Evolutionary conservation across 1,284 basidiomycete genomes (phyloP), one percentile per base, ranked within the genome.

Genomic region (Tylopilus sp.): DNA sequence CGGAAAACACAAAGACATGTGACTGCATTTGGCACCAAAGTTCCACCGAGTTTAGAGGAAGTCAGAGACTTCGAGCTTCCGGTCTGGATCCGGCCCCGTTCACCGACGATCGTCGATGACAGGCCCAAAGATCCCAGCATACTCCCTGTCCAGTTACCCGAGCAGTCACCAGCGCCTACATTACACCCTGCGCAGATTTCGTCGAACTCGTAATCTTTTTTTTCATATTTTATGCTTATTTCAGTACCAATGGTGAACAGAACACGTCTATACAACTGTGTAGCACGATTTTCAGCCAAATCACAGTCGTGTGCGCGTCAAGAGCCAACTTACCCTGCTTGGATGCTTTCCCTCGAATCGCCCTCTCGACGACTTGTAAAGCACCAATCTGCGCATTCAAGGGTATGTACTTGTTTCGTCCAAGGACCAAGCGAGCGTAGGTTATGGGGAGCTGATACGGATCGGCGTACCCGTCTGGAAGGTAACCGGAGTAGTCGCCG

Each of bases 21-120:
- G 41, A 76, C 72, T 28, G 81, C 83, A 17, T 86, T 86, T 61
- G 84, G 85, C 1, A 71, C 73, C 41, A 77, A 76, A 48, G 71
- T 82, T 8, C 80, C 81, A 3, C 66, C 59, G 0, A 75, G 72
- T 48, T 57, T 81, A 47, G 79, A 80, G 58, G 69, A 74, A 52
- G 62, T 76, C 28, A 69, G 71, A 54, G 78, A 81, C 53, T 82
- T 78, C 56, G 72, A 76, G 61, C 65, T 80, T 47, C 80, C 80
- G 0, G 55, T 65, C 32, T 81, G 77, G 77, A 66, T 79, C 53
- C 57, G 62, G 43, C 54, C 56, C 36, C 56, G n/a, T 53, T 59
- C 58, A 53, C 64, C 60, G 43, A 63, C 52, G 26, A 43, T 46
- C 44, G 32, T 54, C 26, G 42, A 45, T 28, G 58, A 62, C 10